Conservation (phyloP, 345 rosid species). For the Camelina laxa region DNA sequence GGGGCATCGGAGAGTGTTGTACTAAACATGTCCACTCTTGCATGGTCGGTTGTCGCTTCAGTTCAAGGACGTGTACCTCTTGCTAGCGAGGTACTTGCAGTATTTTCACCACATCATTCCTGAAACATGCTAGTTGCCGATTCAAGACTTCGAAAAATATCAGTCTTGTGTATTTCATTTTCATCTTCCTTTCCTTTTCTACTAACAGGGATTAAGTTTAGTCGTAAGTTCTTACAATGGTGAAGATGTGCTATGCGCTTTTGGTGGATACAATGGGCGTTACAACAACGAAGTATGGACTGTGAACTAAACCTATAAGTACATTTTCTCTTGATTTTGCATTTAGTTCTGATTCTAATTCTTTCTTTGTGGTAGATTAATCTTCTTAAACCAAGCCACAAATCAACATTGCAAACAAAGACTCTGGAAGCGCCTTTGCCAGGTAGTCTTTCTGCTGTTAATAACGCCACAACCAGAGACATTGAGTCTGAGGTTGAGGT, state of each 20-base stretch:
- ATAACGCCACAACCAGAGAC: slow-evolving; percentile 76
- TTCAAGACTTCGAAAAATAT: slow-evolving; percentile 1
- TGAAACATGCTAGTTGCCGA: slow-evolving; percentile 22
- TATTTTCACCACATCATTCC: slow-evolving; percentile 4
- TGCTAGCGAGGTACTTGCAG: slow-evolving; percentile 88
- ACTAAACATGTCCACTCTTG: slow-evolving; percentile 94
- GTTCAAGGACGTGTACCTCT: slow-evolving; percentile 92
- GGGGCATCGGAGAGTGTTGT: slow-evolving; percentile 92
- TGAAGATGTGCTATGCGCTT: slow-evolving; percentile 87
- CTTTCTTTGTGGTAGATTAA: slow-evolving; percentile 57
- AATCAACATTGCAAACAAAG: slow-evolving; percentile 80
- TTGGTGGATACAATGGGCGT: slow-evolving; percentile 98
- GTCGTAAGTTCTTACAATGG: slow-evolving; percentile 77
- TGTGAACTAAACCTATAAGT: slow-evolving; percentile 20
- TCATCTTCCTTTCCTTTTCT: slow-evolving; percentile 27
- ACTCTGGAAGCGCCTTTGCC: slow-evolving; percentile 61
- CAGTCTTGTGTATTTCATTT: slow-evolving; percentile 19
- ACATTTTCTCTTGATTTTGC: slow-evolving; percentile 4
- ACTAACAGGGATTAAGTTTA: slow-evolving; percentile 84
- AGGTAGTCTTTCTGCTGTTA: slow-evolving; percentile 80
- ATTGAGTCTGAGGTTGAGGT: slow-evolving; percentile 77
- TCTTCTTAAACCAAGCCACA: slow-evolving; percentile 95
- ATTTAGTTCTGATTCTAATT: slow-evolving; percentile 32
- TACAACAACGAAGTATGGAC: slow-evolving; percentile 82
- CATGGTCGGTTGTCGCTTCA: slow-evolving; percentile 87